Evolutionary conservation across 495 filamentous ascomycete genomes (phyloP).

Genomic region (Hypoxylon lienhwacheense): DNA sequence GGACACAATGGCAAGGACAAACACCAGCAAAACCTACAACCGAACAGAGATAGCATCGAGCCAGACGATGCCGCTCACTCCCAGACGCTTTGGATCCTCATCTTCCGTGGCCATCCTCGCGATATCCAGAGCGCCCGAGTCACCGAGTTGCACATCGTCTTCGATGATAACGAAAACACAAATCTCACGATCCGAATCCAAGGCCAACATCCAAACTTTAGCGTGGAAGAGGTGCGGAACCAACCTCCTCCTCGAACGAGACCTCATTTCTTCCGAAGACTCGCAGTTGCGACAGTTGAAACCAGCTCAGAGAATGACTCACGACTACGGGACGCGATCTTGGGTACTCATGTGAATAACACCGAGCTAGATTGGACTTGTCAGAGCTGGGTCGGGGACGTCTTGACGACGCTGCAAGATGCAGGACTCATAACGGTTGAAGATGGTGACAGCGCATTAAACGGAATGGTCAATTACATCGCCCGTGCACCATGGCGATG

Average conservation of each 20-base stretch:
- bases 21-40: slow-evolving; percentile 11
- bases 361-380: slow-evolving; percentile 37
- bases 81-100: slow-evolving; percentile 32
- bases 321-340: slow-evolving; percentile 35
- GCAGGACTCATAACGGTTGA: slow-evolving; percentile 37
- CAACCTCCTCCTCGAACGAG: slow-evolving; percentile 35
- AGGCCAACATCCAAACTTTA: slow-evolving; percentile 35
- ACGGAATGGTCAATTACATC: slow-evolving; percentile 40
- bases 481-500: slow-evolving; percentile 39
- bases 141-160: slow-evolving; percentile 38
- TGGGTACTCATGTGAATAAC: slow-evolving; percentile 37
- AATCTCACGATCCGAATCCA: slow-evolving; percentile 39
- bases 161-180: slow-evolving; percentile 36
- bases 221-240: slow-evolving; percentile 36
- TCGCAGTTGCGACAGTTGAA: slow-evolving; percentile 38
- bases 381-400: slow-evolving; percentile 40
- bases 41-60: neutral
- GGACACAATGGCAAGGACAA: slow-evolving; percentile 25
- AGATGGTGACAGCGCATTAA: slow-evolving; percentile 38
- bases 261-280: slow-evolving; percentile 36
- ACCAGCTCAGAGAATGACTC: slow-evolving; percentile 28
- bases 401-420: slow-evolving; percentile 39
- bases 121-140: slow-evolving; percentile 38
- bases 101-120: slow-evolving; percentile 36
- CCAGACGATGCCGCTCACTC: slow-evolving; percentile 19